Base-by-base conservation (phyloP, 306 rosid species). In the Cicer chorassanicum region DNA sequence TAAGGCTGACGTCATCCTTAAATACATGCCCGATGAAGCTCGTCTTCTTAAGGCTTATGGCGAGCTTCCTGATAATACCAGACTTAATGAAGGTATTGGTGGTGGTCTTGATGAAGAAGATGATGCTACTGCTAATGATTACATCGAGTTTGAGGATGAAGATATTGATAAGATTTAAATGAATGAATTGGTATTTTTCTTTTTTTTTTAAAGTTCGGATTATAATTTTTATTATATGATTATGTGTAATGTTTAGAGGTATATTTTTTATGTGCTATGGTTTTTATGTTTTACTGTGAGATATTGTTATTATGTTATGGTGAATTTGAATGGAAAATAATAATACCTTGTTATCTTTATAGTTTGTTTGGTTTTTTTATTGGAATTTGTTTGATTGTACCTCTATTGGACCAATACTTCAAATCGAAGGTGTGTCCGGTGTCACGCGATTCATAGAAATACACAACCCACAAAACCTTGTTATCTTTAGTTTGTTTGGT, bases 91-190 rank as follows among this genome's bases (percentile, higher is more conserved):
- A 18, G 70, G 70, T 0, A 42, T 65, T 41, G 39, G 38, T 2
- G 70, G 53, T 65, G 70, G 70, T 0, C 4, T 65, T 42, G 70
- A 65, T 65, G 70, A 43, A 14, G 70, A 65, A 0, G 70, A 61
- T 61, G 67, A 61, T n/a, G 70, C 29, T 9, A 13, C 19, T 65
- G 39, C 2, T 6, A 11, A 18, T 65, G 53, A 65, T 42, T 65
- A 42, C 12, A 42, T 65, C 1, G 70, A 65, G 39, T 65, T 65
- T 42, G 70, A 65, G 6, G 70, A 65, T 65, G 70, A 65, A 9
- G 70, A 65, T 65, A 65, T 65, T 43, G 70, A 65, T 65, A 65
- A 65, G 14, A 65, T 65, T 65, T 65, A 18, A 42, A 42, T 29
- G 36, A 42, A 42, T 1, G 2, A 6, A 42, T 42, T 2, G 15